Percentiles rank a stretch among this genome's conserved stretches.
phyloP scores from a whole-genome alignment of 768 basidiomycete species.

The Mycena crocata region DNA sequence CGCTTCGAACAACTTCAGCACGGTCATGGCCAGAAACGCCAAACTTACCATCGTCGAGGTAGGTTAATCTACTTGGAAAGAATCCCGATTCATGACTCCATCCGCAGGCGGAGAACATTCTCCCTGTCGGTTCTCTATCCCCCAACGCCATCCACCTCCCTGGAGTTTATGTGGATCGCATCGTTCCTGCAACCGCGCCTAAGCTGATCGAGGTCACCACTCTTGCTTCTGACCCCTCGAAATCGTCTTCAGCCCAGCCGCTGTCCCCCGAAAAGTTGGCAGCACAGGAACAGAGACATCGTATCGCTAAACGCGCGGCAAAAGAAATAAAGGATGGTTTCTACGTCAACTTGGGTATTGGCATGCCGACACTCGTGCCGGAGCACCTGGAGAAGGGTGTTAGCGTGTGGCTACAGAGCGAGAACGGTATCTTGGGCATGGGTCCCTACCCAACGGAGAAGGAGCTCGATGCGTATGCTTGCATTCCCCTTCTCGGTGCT shows the following conservation, averaged over 20 bases:
- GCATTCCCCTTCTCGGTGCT: neutral
- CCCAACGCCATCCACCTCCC: slow-evolving; percentile 87
- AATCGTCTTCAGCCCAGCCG: slow-evolving; percentile 34
- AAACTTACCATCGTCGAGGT: slow-evolving; percentile 93
- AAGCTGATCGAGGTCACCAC: slow-evolving; percentile 85
- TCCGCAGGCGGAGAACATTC: slow-evolving; percentile 87
- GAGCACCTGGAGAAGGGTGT: slow-evolving; percentile 80
- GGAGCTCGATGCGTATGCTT: slow-evolving; percentile 81
- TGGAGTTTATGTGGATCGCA: slow-evolving; percentile 89
- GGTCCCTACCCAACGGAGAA: slow-evolving; percentile 89
- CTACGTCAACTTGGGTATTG: slow-evolving; percentile 91
- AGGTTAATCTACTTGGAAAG: slow-evolving; percentile 19
- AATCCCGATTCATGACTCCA: neutral
- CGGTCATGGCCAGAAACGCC: slow-evolving; percentile 90
- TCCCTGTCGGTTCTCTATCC: slow-evolving; percentile 83
- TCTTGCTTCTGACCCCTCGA: slow-evolving; percentile 63
- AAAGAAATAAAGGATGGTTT: slow-evolving; percentile 90
- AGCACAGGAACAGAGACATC: slow-evolving; percentile 68
- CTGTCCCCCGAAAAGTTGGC: slow-evolving; percentile 63
- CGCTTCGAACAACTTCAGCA: slow-evolving; percentile 88
- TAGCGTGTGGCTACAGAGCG: slow-evolving; percentile 90
- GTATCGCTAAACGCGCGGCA: slow-evolving; percentile 88
- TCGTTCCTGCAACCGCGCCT: slow-evolving; percentile 80
- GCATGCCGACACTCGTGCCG: slow-evolving; percentile 91
- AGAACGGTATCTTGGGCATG: slow-evolving; percentile 92